Conservation (phyloP, 139 green algal genomes). For the Chloropicon primus region DNA sequence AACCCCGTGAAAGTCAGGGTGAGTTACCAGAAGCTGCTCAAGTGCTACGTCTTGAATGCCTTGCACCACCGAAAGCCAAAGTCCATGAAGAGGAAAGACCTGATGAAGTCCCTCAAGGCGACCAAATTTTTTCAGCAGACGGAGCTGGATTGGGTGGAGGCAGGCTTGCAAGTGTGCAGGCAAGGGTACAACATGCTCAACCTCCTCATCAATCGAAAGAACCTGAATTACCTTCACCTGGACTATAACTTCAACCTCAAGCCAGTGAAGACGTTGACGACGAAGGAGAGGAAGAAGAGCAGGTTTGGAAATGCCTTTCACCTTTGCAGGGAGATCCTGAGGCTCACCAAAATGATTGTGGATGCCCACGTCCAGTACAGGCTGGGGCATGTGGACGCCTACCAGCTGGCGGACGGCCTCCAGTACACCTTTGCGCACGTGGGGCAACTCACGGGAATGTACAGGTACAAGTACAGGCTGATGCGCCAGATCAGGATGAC, state of each 20-base stretch:
- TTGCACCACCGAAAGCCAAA: slow-evolving; percentile 85
- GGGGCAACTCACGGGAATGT: slow-evolving; percentile 95
- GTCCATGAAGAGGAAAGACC: slow-evolving; percentile 74
- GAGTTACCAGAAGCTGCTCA: slow-evolving; percentile 99
- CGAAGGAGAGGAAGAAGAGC: slow-evolving; percentile 98
- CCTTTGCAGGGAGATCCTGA: slow-evolving; percentile 95
- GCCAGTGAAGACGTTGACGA: slow-evolving; percentile 99
- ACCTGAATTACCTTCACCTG: slow-evolving; percentile 98
- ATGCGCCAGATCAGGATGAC: slow-evolving; percentile 96
- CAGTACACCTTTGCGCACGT: slow-evolving; percentile 99
- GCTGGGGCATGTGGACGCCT: slow-evolving; percentile 98
- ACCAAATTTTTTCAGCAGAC: slow-evolving; percentile 99
- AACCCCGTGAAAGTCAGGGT: slow-evolving; percentile 95
- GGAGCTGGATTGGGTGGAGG: slow-evolving; percentile 99
- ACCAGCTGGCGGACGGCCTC: slow-evolving; percentile 96
- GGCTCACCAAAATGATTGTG: slow-evolving; percentile 95
- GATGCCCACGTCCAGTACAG: slow-evolving; percentile 91
- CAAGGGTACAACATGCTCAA: slow-evolving; percentile 99
- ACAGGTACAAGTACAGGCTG: slow-evolving; percentile 97
- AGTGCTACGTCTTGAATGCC: slow-evolving; percentile 94
- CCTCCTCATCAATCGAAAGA: slow-evolving; percentile 99
- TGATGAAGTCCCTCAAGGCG: slow-evolving; percentile 73
- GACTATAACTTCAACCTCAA: slow-evolving; percentile 99
- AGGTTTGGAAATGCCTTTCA: slow-evolving; percentile 99
- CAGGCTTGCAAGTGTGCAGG: slow-evolving; percentile 81